Evolutionary conservation across 441 rosid genomes (phyloP), one percentile per base, ranked within the genome.

Genomic region (Adansonia rubrostipa): DNA sequence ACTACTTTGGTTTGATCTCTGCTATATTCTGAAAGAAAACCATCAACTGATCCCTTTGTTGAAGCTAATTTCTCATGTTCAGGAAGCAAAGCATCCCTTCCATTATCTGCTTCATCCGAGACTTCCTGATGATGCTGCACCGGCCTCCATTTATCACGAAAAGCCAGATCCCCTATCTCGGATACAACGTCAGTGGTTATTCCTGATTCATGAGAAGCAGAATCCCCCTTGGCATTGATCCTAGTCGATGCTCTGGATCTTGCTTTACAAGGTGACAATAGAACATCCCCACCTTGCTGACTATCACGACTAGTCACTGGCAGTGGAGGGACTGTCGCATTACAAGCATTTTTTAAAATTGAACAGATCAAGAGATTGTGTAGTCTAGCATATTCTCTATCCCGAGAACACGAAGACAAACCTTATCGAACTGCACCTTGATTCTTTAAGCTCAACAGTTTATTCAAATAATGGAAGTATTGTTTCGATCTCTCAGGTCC

Each of bases 341-440:
- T 75, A 73, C 85, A 79, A 33, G 89, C 89, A 79, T 90, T 90
- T 36, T 81, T 87, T 86, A 89, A 81, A 70, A 90, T 79, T 9
- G 87, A 82, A 57, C 77, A 82, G n/a, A 90, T 80, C 72, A 90
- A 74, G 45, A 85, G 88, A 83, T 90, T 89, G 77, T 90, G 94
- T 63, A 87, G 84, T 69, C 80, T 73, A 51, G 87, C 71, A 84
- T 28, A 28, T 89, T 90, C 77, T 87, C 92, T 75, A 77, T 89
- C 82, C 91, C 92, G 51, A 87, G 82, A 78, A 89, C 51, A 79
- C 82, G 83, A 9, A 79, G 63, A 28, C 88, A 90, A 1, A 84
- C 73, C 86, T 86, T 88, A 73, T 85, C 84, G 75, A 90, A 87
- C 82, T 88, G 87, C 13, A 78, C 81, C 82, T 88, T 88, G 70